Evolutionary conservation across 805 yeast genomes (phyloP).

Genomic region (Zygotorulaspora florentina): DNA sequence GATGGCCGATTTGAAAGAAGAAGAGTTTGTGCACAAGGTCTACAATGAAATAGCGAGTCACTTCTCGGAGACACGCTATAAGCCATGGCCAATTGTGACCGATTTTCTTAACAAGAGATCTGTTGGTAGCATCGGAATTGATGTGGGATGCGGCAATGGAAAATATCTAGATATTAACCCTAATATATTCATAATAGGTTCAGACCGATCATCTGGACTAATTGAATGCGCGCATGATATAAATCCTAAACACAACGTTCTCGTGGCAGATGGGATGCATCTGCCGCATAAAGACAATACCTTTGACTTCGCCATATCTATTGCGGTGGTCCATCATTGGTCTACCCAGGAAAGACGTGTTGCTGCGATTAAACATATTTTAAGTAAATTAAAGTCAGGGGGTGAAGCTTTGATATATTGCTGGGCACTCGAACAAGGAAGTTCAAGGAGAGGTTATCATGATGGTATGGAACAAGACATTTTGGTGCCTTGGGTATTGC

Average conservation of each 20-base stretch:
- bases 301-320: constrained; percentile 84
- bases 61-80: constrained; percentile 89
- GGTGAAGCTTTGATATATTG: constrained; percentile 83
- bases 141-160: constrained; percentile 97
- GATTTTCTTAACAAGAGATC: constrained; percentile 49
- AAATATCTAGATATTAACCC: constrained; percentile 75
- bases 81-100: constrained; percentile 95
- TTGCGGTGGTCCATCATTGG: constrained; percentile 95
- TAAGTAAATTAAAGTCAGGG: constrained; percentile 51
- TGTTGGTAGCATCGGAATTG: constrained; percentile 70
- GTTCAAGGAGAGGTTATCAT: constrained; percentile 83
- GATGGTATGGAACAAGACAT: constrained; percentile 92
- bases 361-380: constrained; percentile 65
- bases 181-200: constrained; percentile 65
- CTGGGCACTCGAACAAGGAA: constrained; percentile 94
- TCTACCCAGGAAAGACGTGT: constrained; percentile 77
- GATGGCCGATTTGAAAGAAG: constrained; percentile 58
- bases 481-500: constrained; percentile 91
- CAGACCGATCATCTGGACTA: constrained; percentile 67
- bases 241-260: constrained; percentile 43
- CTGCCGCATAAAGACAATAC: constrained; percentile 49
- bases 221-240: constrained; percentile 56
- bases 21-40: constrained; percentile 80
- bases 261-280: constrained; percentile 76
- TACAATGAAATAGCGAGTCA: constrained; percentile 91